phyloP scores from a whole-genome alignment of 495 filamentous ascomycete species.

The Xylaria castorea region DNA sequence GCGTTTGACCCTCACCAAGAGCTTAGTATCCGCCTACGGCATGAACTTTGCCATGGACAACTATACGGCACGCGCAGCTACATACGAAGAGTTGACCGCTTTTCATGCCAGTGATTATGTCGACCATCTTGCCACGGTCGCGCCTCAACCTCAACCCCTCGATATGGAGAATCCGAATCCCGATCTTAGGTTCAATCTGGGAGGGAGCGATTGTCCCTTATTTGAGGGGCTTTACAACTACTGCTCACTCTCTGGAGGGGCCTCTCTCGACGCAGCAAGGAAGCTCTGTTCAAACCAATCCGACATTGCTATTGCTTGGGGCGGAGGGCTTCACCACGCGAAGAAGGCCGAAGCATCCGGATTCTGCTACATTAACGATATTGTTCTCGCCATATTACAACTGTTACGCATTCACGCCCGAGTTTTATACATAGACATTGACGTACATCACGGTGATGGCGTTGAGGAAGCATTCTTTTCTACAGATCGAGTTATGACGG shows the following conservation, averaged over 20 bases:
- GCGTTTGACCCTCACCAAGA: constrained; percentile 93
- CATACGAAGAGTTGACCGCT: constrained; percentile 81
- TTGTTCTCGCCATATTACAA: constrained; percentile 92
- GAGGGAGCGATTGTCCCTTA: constrained; percentile 89
- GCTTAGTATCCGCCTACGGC: constrained; percentile 90
- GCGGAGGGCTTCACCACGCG: constrained; percentile 97
- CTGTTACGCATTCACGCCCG: constrained; percentile 85
- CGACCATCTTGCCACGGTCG: constrained; percentile 73
- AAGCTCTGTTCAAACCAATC: constrained; percentile 85
- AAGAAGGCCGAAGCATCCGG: constrained; percentile 93
- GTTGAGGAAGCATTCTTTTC: constrained; percentile 98
- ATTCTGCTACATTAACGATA: constrained; percentile 99
- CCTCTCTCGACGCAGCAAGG: constrained; percentile 87
- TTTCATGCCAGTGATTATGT: constrained; percentile 93
- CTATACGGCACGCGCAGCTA: constrained; percentile 80
- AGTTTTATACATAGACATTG: constrained; percentile 97
- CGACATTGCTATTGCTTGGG: constrained; percentile 98
- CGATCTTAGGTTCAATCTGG: constrained; percentile 77
- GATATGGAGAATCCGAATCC: constrained; percentile 57
- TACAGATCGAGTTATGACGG: constrained; percentile 92
- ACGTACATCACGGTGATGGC: constrained; percentile 97
- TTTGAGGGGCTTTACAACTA: constrained; percentile 97
- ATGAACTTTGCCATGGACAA: constrained; percentile 96
- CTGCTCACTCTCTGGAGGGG: constrained; percentile 90
- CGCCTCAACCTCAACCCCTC: constrained; percentile 54